Base-by-base conservation (phyloP, 768 basidiomycete genomes). In the Amanita exitialis region DNA sequence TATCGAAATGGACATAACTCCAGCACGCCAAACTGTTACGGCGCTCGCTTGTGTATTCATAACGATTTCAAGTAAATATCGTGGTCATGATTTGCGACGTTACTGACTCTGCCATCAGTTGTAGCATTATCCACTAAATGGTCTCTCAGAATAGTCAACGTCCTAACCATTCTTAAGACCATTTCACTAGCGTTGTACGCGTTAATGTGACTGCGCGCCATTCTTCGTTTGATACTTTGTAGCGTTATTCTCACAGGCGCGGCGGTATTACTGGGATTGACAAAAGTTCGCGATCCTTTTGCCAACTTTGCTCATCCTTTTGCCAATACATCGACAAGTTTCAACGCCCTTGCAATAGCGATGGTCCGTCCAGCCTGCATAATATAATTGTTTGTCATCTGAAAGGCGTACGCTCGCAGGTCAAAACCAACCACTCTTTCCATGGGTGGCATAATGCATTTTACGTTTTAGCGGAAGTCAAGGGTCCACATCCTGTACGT, bases 231-330 rank as follows among this genome's bases (percentile, higher is more conserved):
- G 21, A 32, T 16, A 21, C 39, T 23, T 21, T 35, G 18, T 47
- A 67, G 67, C 36, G 61, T 84, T 43, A 76, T 79, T 3, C 56
- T 77, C 23, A 73, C 78, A 0, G 76, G 77, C 54, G 73, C 78
- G 68, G 77, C 76, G 6, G 83, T 83, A 3, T 66, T 85, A 3
- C 65, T 70, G 1, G 82, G 81, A 6, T 59, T 71, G 34, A 82
- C 80, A 0, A 68, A 64, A 10, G 67, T 86, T 28, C 36, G 67
- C 42, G 70, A 83, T 61, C 79, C 82, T 0, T 73, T 74, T 41
- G 64, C 64, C 15, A 79, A 80, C 59, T 84, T 86, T 59, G 65
- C 61, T 30, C 57, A 81, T 53, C 71, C 75, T 0, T 85, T 84
- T 48, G 68, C 72, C 6, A 80, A 79, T 12, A 79, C 73, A 1